Evolutionary conservation across 805 yeast genomes (phyloP).

Genomic region (Wickerhamiella parazyma): DNA sequence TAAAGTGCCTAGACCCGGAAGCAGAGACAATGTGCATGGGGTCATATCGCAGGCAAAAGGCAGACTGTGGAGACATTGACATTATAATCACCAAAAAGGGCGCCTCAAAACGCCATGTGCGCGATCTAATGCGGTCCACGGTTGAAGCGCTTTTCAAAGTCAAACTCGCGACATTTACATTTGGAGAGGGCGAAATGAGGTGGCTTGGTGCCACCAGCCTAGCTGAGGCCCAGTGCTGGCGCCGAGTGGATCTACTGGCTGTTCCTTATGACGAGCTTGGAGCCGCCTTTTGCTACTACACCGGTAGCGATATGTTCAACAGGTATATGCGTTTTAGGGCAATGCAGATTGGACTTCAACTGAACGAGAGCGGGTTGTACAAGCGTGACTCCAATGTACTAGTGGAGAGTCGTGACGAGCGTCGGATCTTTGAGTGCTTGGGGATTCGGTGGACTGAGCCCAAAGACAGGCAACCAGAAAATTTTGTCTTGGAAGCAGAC

Average conservation of each 20-base stretch:
- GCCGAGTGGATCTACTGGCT: conserved; percentile 41
- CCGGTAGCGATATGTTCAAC: conserved; percentile 42
- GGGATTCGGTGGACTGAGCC: conserved; percentile 30
- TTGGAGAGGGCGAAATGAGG: conserved; percentile 18
- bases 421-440: conserved; percentile 32
- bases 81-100: conserved; percentile 31
- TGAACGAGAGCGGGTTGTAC: conserved; percentile 36
- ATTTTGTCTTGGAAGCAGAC: neutral
- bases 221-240: conserved; percentile 27
- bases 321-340: conserved; percentile 35
- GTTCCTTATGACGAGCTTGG: conserved; percentile 36
- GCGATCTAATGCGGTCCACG: conserved; percentile 12
- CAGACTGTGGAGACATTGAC: conserved; percentile 40
- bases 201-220: conserved; percentile 27
- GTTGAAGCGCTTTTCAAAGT: conserved; percentile 19
- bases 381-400: conserved; percentile 4
- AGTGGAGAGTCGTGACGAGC: conserved; percentile 34
- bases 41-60: conserved; percentile 38
- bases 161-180: conserved; percentile 28
- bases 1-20: conserved; percentile 26
- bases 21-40: conserved; percentile 34
- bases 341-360: conserved; percentile 25
- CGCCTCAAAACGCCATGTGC: conserved; percentile 20
- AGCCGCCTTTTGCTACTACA: conserved; percentile 38
- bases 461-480: conserved; percentile 17